Conservation (phyloP, 2,329 filamentous ascomycete genomes). For the Ambrosiella beaveri region DNA sequence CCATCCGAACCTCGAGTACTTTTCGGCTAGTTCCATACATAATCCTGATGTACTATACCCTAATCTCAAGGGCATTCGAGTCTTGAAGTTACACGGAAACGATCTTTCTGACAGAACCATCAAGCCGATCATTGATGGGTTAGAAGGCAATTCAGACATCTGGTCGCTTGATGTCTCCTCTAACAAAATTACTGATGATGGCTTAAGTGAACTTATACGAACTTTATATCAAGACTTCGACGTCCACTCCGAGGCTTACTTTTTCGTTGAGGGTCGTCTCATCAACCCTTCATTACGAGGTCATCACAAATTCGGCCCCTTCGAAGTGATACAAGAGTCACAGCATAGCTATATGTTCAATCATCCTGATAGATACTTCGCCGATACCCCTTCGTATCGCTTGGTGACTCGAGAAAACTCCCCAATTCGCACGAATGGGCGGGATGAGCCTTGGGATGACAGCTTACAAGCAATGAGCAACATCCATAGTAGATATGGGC, state of each 20-base stretch:
- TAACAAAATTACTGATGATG: slow-evolving; percentile 33
- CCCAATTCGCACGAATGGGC: slow-evolving; percentile 18
- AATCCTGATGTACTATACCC: slow-evolving; percentile 27
- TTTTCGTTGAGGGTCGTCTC: slow-evolving; percentile 30
- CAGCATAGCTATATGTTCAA: slow-evolving; percentile 25
- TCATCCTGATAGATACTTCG: slow-evolving; percentile 30
- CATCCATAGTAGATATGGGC: slow-evolving; percentile 17
- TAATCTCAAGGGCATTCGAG: slow-evolving; percentile 29
- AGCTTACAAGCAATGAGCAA: slow-evolving; percentile 15
- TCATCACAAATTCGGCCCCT: slow-evolving; percentile 23
- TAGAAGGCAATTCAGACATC: slow-evolving; percentile 20
- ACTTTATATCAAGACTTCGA: slow-evolving; percentile 4
- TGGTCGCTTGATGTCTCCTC: slow-evolving; percentile 40
- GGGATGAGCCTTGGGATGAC: slow-evolving; percentile 19
- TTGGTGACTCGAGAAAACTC: slow-evolving; percentile 1
- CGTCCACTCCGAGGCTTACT: slow-evolving; percentile 17
- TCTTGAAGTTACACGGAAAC: slow-evolving; percentile 33
- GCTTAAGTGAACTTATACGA: slow-evolving; percentile 10
- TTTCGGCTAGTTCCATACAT: slow-evolving; percentile 29
- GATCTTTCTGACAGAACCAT: slow-evolving; percentile 28
- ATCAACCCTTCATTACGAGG: slow-evolving; percentile 17
- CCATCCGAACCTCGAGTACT: slow-evolving; percentile 26
- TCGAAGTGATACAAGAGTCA: slow-evolving; percentile 31
- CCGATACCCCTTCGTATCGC: slow-evolving; percentile 30
- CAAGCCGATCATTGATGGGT: slow-evolving; percentile 18